phyloP scores from a whole-genome alignment of 148 eudicot species.

The Amaranthus cruentus region DNA sequence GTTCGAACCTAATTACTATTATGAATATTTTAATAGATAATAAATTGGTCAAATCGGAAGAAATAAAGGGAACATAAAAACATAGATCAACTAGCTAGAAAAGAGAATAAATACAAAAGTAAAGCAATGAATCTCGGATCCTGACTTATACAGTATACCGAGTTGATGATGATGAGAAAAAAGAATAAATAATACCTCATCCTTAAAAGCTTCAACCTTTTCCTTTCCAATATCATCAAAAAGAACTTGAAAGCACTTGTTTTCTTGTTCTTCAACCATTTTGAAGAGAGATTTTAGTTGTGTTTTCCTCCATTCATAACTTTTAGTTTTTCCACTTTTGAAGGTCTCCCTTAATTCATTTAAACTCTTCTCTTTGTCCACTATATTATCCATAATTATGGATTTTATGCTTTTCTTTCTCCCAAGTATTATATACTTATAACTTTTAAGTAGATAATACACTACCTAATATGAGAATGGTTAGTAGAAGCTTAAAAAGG shows the following conservation, averaged over 20 bases:
- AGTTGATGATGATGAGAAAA: too few species aligned
- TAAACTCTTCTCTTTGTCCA: slow-evolving; percentile 11
- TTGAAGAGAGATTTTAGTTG: slow-evolving; percentile 54
- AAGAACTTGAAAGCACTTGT: slow-evolving; percentile 49
- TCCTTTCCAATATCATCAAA: slow-evolving; percentile 64
- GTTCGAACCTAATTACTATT: too few species aligned
- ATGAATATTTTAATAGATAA: too few species aligned
- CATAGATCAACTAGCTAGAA: too few species aligned
- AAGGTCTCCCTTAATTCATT: slow-evolving; percentile 50
- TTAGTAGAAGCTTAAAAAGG: not conserved
- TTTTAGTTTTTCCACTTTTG: slow-evolving; percentile 54
- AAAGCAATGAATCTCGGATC: too few species aligned
- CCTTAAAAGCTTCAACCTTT: slow-evolving; percentile 63
- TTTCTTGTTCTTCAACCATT: slow-evolving; percentile 47
- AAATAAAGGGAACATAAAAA: too few species aligned
- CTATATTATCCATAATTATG: slow-evolving; percentile 6
- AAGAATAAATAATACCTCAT: slow-evolving; percentile 45
- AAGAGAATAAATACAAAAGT: too few species aligned
- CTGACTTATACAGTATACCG: too few species aligned
- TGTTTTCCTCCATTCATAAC: slow-evolving; percentile 56
- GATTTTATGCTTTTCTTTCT: not conserved
- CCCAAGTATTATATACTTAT: too few species aligned
- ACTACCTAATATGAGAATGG: not conserved
- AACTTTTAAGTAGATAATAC: not conserved
- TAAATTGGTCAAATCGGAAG: not conserved